Percentiles rank a stretch among this genome's conserved stretches.
Evolutionary conservation across 768 basidiomycete species (phyloP).

Genomic region (Dioszegia crocea): DNA sequence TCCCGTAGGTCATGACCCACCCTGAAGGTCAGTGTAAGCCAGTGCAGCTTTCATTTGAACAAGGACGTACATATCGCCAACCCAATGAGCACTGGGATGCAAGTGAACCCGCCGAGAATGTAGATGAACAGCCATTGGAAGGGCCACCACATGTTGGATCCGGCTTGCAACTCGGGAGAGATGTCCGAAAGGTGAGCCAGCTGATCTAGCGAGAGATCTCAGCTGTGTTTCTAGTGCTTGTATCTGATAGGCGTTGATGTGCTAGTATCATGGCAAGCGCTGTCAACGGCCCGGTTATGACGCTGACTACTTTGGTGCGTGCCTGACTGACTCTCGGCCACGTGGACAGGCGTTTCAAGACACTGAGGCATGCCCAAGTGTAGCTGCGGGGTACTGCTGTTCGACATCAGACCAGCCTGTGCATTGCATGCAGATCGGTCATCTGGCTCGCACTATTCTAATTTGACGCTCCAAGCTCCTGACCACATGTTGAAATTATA

Average conservation of each 20-base stretch:
- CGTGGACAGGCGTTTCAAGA: too few relatives aligned
- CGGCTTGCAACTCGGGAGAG: neutral
- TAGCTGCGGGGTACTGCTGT: too few relatives aligned
- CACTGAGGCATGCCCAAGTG: too few relatives aligned
- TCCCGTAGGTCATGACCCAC: conserved; percentile 62
- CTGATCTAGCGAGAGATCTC: too few relatives aligned
- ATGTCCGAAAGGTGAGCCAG: too few relatives aligned
- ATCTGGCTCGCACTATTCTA: too few relatives aligned
- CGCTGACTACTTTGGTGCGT: neutral
- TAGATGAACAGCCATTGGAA: conserved; percentile 60
- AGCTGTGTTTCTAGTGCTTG: too few relatives aligned
- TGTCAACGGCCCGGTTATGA: neutral
- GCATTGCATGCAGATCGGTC: too few relatives aligned
- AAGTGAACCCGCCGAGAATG: conserved; percentile 82
- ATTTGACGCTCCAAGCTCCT: conserved; percentile 23
- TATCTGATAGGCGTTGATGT: too few relatives aligned
- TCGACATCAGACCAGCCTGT: too few relatives aligned
- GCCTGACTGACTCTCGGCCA: neutral
- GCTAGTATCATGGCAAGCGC: too few relatives aligned
- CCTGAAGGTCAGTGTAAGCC: conserved; percentile 10
- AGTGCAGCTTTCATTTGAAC: neutral
- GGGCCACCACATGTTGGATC: conserved; percentile 32
- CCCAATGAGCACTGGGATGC: conserved; percentile 71
- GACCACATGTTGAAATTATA: conserved; percentile 50
- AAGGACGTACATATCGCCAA: conserved; percentile 51